Base-by-base conservation (phyloP, 2,329 filamentous ascomycete species). In the Sphaerulina populicola region DNA sequence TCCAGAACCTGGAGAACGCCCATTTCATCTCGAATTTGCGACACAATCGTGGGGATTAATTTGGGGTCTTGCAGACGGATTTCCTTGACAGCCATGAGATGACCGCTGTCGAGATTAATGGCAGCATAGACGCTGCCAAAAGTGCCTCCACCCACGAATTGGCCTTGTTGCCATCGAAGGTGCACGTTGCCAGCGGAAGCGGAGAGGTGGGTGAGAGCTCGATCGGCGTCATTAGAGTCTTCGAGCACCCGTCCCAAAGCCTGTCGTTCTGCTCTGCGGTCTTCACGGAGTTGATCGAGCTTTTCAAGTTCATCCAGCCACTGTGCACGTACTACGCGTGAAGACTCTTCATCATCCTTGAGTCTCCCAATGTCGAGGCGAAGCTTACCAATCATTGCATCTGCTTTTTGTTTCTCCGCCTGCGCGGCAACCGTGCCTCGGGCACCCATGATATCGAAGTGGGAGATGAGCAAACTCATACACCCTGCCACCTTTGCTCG, bases 361-460 rank as follows among this genome's bases (percentile, higher is more conserved):
- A 82, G 71, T 47, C 77, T 75, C 63, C 86, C 87, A 63, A 90
- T 82, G 64, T 94, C 89, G 57, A 93, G 76, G 57, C 85, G 79
- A 63, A 86, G 55, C 63, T 89, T 85, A 27, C 85, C 83, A 47
- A 85, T 80, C 53, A 89, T 74, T 27, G 87, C 85, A 62, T 96
- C 91, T 58, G 90, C 78, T 39, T 87, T 80, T 65, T 94, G 88
- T 67, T 88, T 90, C 71, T 98, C 93, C 1, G 89, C 88, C 70
- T 96, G 89, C 4, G 93, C 93, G 9, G 93, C 93, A 56, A 96
- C 77, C 38, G 85, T 96, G 6, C 90, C 95, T 63, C 91, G 82
- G 23, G 93, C 93, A 21, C 93, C 93, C 86, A 98, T 95, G 69
- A 98, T 97, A 68, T 98, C 93, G 63, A 98, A 98, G 69, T 98